Evolutionary conservation across 2,329 filamentous ascomycete species (phyloP), one percentile per base, ranked within the genome.

Genomic region (Bipolaris gigantea): DNA sequence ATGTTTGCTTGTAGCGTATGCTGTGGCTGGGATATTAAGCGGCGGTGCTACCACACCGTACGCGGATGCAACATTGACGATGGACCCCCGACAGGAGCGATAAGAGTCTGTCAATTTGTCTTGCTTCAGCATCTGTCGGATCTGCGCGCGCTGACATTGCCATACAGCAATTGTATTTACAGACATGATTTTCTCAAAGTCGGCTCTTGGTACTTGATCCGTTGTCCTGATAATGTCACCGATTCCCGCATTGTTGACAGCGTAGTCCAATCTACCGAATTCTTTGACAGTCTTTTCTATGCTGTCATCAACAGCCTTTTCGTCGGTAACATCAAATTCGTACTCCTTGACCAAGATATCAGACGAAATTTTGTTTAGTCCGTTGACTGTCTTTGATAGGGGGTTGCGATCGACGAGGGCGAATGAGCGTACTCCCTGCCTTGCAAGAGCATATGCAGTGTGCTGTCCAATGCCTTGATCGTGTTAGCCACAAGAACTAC

Each of bases 91-190:
- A 35, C 77, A 80, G 3, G 63, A 62, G 21, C 69, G 62, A 27
- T 63, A 61, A 5, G 67, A 68, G 33, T 67, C 49, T 15, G 57
- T 56, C 1, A 53, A 54, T 49, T 64, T 67, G 23, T 82, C 77
- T 62, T 85, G 82, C 39, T 74, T 73, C 15, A 82, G 57, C 81
- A 85, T 84, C 40, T 78, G 71, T 3, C 65, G 64, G 15, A 85
- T 70, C 66, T 85, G 75, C 36, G 81, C 82, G 46, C 76, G 74
- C 61, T 85, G 80, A 57, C 83, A 85, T 21, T 83, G 72, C 78
- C 81, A 85, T 0, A 85, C 79, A 4, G 83, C 84, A 39, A 79
- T 79, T 19, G 84, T 74, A 56, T 86, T 82, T 41, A 85, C 71
- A 51, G 79, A 75, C 3, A 85, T 60, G 1, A 85, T 74, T 5